A percentile compares a stretch with the other conserved stretches of the same genome.
Evolutionary conservation across 345 rosid genomes (phyloP).

Genomic region (Ailanthus altissimus): DNA sequence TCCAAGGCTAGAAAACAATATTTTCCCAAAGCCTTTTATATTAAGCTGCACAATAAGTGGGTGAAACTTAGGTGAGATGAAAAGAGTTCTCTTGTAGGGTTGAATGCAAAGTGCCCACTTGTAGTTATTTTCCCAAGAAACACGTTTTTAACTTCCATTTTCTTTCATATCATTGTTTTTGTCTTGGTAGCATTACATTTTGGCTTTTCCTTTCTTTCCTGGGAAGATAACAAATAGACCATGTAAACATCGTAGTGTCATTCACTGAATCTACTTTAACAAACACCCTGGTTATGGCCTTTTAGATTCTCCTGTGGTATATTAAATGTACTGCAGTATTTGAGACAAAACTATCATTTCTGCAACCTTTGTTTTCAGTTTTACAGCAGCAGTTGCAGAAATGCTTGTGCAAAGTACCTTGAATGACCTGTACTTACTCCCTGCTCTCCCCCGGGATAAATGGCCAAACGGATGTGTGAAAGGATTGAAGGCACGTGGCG

Average conservation of each 20-base stretch:
- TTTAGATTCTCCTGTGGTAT: neutral
- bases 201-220: neutral
- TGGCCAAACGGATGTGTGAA: slow-evolving; percentile 73
- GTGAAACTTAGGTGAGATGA: neutral
- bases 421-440: slow-evolving; percentile 72
- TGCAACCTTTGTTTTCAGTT: slow-evolving; percentile 36
- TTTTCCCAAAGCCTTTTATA: neutral
- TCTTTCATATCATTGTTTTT: neutral
- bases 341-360: neutral
- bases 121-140: neutral
- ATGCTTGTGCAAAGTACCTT: slow-evolving; percentile 86
- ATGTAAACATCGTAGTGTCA: neutral
- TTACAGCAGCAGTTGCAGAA: slow-evolving; percentile 75
- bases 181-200: neutral
- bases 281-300: neutral
- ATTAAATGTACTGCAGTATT: neutral
- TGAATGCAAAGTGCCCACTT: neutral
- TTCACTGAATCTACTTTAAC: neutral
- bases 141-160: no score
- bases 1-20: neutral
- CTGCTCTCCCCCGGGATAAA: slow-evolving; percentile 76
- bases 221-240: neutral
- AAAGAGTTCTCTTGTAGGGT: neutral
- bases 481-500: slow-evolving; percentile 84
- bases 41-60: neutral